Evolutionary conservation across 139 green algal species (phyloP).

Genomic region (Spirogloea muscicola): DNA sequence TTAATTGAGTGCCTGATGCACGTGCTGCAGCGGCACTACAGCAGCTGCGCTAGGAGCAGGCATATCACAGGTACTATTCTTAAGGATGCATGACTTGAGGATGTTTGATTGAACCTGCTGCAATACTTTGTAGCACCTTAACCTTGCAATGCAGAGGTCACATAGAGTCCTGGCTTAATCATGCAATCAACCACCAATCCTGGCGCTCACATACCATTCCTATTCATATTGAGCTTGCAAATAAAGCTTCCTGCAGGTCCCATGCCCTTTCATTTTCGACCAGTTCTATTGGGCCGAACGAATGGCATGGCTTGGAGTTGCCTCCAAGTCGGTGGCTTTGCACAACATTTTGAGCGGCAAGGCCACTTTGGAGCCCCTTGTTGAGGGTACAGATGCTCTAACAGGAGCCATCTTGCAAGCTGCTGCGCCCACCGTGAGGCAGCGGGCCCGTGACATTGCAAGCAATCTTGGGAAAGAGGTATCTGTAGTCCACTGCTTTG

Average conservation of each 20-base stretch:
- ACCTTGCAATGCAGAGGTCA: background rate
- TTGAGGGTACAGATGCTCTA: background rate
- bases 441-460: too few species aligned
- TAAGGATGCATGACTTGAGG: too few species aligned
- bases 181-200: background rate
- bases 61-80: conserved; percentile 17
- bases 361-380: background rate
- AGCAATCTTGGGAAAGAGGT: too few species aligned
- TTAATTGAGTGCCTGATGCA: background rate
- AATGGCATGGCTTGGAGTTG: conserved; percentile 37
- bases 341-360: conserved; percentile 9
- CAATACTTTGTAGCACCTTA: background rate
- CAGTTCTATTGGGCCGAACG: conserved; percentile 48
- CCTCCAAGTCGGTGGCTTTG: background rate
- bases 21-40: conserved; percentile 17
- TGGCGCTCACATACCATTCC: background rate
- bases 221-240: background rate
- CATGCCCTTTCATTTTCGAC: conserved; percentile 45
- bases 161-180: background rate
- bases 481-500: too few species aligned
- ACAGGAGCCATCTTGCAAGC: background rate
- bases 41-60: conserved; percentile 10
- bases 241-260: conserved; percentile 19
- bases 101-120: too few species aligned
- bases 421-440: too few species aligned